phyloP scores from a whole-genome alignment of 2,329 filamentous ascomycete genomes.

The Drechslerella coelobrocha region DNA sequence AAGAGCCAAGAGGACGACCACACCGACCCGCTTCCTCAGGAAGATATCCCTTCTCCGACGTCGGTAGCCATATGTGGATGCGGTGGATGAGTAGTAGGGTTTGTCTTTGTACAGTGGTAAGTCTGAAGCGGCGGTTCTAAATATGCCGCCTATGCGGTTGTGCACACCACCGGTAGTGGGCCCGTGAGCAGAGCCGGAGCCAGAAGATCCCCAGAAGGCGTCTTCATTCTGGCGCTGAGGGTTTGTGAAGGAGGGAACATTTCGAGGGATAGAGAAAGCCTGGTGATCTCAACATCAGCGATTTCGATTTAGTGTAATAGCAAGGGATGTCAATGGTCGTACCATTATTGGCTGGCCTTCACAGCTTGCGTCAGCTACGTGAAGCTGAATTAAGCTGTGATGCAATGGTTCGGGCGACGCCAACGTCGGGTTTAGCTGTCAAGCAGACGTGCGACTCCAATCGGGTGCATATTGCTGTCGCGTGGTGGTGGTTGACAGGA shows the following conservation, averaged over 20 bases:
- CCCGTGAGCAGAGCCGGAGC: slow-evolving; percentile 59
- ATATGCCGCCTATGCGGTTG: slow-evolving; percentile 63
- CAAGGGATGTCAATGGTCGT: neutral
- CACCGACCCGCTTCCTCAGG: slow-evolving; percentile 57
- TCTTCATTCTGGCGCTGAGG: slow-evolving; percentile 72
- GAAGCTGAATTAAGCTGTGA: neutral
- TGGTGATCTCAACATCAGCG: neutral
- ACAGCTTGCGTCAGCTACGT: neutral
- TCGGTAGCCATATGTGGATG: slow-evolving; percentile 61
- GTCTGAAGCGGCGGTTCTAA: slow-evolving; percentile 69
- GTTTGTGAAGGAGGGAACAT: slow-evolving; percentile 72
- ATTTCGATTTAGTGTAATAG: neutral
- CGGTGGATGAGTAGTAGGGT: slow-evolving; percentile 72
- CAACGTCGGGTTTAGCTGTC: neutral
- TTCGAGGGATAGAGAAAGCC: slow-evolving; percentile 72
- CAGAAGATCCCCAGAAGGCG: slow-evolving; percentile 68
- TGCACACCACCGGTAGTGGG: slow-evolving; percentile 57
- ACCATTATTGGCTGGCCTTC: neutral
- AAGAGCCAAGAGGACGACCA: slow-evolving; percentile 20
- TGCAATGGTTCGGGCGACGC: neutral
- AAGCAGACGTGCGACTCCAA: neutral
- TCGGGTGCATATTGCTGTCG: too few species aligned
- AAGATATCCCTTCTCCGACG: slow-evolving; percentile 69
- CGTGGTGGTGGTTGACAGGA: too few species aligned
- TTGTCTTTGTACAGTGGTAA: slow-evolving; percentile 99